Evolutionary conservation across 768 basidiomycete species (phyloP).

Genomic region (Naganishia friedmannii): DNA sequence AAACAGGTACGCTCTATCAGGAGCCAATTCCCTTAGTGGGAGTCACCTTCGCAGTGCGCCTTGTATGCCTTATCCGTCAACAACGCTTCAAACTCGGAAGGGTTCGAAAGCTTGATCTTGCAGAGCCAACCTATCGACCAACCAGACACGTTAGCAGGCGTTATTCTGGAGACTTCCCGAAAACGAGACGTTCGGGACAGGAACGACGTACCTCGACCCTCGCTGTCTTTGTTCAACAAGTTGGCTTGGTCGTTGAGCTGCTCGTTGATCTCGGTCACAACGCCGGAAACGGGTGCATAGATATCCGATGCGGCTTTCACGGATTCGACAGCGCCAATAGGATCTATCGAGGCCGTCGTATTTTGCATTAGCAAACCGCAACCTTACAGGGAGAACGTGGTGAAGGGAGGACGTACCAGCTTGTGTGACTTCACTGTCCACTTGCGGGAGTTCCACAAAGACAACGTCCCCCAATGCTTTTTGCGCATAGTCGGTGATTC

Average conservation of each 20-base stretch:
- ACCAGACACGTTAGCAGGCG: too few species aligned
- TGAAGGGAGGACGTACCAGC: constrained; percentile 65
- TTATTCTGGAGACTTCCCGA: too few species aligned
- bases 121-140: constrained; percentile 79
- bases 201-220: constrained; percentile 65
- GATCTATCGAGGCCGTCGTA: constrained; percentile 56
- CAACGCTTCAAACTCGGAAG: constrained; percentile 73
- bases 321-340: constrained; percentile 89
- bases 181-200: background rate
- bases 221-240: constrained; percentile 82
- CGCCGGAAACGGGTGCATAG: constrained; percentile 89
- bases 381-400: background rate
- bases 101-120: constrained; percentile 78
- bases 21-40: background rate
- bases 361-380: constrained; percentile 32
- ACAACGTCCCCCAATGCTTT: constrained; percentile 90
- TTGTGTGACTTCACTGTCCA: constrained; percentile 63
- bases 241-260: constrained; percentile 65
- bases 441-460: constrained; percentile 80
- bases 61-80: constrained; percentile 75
- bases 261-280: constrained; percentile 74
- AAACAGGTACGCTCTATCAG: too few species aligned
- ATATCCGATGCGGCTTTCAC: constrained; percentile 97
- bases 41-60: constrained; percentile 58
- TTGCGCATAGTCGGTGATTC: constrained; percentile 90